Conservation (phyloP, 345 rosid species). For the Aegle marmelos region DNA sequence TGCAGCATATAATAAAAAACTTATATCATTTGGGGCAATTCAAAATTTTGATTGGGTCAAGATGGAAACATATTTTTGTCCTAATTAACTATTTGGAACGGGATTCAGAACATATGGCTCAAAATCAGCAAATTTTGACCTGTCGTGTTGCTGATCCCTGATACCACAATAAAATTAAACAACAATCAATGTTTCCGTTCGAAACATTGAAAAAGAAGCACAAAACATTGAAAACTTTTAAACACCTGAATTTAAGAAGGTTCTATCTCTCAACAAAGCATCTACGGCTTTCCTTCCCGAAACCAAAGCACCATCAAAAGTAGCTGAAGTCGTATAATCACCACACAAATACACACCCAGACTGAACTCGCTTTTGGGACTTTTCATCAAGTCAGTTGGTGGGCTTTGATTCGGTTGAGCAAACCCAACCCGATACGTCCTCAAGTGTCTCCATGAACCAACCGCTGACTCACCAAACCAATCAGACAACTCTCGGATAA, state of each 20-base stretch:
- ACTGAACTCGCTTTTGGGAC: conserved; percentile 38
- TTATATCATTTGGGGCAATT: no score
- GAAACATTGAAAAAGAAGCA: no score
- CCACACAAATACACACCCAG: conserved; percentile 58
- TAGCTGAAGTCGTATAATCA: conserved; percentile 73
- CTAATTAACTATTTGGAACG: no score
- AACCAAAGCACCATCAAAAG: conserved; percentile 89
- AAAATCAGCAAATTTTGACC: no score
- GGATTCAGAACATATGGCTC: no score
- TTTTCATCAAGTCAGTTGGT: conserved; percentile 66
- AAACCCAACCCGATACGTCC: conserved; percentile 62
- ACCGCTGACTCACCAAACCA: conserved; percentile 65
- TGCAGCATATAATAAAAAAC: no score
- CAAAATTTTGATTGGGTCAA: rapidly evolving
- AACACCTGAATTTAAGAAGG: not conserved
- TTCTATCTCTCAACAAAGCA: conserved; percentile 49
- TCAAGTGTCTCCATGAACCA: conserved; percentile 67
- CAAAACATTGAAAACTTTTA: no score
- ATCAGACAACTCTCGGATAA: conserved; percentile 52
- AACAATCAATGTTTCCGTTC: no score
- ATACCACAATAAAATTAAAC: no score
- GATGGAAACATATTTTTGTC: no score
- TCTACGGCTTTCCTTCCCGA: conserved; percentile 85
- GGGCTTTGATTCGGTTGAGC: conserved; percentile 90
- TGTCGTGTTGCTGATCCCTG: no score